Evolutionary conservation across 108 stramenopile genomes (phyloP).

Genomic region (Pseudonitzschia delicatissima): DNA sequence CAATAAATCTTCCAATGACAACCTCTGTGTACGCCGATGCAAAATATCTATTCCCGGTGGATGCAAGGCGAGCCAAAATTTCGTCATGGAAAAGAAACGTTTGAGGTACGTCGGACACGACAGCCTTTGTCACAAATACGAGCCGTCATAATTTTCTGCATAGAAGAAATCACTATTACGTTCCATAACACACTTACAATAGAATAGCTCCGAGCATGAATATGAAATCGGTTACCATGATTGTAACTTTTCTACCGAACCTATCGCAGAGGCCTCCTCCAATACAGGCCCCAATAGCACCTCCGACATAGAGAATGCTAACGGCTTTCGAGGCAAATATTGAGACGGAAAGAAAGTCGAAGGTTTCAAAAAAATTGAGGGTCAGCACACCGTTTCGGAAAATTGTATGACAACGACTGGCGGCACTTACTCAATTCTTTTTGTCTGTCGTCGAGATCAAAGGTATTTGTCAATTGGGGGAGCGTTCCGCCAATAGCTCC

Average conservation of each 20-base stretch:
- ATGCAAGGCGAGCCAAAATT: too few relatives aligned
- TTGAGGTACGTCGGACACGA: too few relatives aligned
- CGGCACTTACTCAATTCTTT: constrained; percentile 35
- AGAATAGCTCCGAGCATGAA: constrained; percentile 60
- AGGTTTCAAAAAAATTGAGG: not conserved
- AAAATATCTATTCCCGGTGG: constrained; percentile 9
- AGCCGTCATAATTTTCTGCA: too few relatives aligned
- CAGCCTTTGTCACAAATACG: too few relatives aligned
- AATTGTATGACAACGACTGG: not conserved
- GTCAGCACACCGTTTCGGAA: not conserved
- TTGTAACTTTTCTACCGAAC: constrained; percentile 51
- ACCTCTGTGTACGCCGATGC: constrained; percentile 32
- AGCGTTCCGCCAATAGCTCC: constrained; percentile 64
- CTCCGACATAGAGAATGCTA: constrained; percentile 63
- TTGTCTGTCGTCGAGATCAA: constrained; percentile 40
- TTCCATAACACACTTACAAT: constrained; percentile 27
- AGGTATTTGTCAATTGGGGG: constrained; percentile 45
- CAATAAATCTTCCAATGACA: constrained; percentile 52
- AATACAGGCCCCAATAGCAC: constrained; percentile 54
- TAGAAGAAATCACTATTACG: too few relatives aligned
- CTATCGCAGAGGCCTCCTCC: constrained; percentile 70
- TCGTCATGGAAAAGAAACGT: too few relatives aligned
- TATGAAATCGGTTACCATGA: constrained; percentile 57
- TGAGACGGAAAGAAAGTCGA: not conserved
- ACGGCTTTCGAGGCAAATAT: constrained; percentile 32